Percentiles rank a stretch among this genome's conserved stretches.
Conservation (phyloP, 768 basidiomycete genomes). For the Leccinellum luteum region DNA sequence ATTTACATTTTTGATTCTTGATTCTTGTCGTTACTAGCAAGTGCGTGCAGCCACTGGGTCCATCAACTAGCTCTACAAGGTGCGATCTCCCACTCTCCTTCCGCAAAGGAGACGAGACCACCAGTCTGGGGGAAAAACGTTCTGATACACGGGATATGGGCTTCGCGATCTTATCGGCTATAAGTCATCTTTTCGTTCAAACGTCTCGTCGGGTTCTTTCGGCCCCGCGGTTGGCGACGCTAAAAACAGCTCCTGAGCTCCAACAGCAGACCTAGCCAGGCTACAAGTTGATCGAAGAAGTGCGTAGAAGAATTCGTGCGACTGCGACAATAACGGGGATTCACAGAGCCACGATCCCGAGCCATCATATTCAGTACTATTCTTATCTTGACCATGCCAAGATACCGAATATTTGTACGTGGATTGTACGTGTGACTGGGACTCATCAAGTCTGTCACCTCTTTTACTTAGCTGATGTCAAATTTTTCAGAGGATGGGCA, state of each 20-base stretch:
- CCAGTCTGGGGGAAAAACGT: neutral
- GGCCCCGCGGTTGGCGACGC: neutral
- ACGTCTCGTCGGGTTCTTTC: neutral
- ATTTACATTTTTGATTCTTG: neutral
- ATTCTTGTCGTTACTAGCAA: neutral
- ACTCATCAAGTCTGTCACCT: neutral
- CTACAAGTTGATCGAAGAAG: neutral
- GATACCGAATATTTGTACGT: no score
- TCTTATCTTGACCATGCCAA: conserved; percentile 6
- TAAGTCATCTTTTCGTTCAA: neutral
- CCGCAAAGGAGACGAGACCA: neutral
- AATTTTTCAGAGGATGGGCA: neutral
- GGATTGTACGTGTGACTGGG: no score
- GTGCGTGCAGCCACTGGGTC: neutral
- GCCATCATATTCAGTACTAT: conserved; percentile 3
- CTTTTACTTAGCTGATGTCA: neutral
- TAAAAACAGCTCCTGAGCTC: neutral
- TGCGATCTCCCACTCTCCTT: neutral
- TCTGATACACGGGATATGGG: neutral
- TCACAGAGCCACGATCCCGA: neutral
- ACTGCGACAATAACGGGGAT: neutral
- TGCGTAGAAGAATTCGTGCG: neutral
- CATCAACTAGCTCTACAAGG: neutral
- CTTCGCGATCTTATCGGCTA: neutral
- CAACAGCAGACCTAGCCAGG: neutral